Base-by-base conservation (phyloP, 169 alveolate species). In the Plasmodium inui region DNA sequence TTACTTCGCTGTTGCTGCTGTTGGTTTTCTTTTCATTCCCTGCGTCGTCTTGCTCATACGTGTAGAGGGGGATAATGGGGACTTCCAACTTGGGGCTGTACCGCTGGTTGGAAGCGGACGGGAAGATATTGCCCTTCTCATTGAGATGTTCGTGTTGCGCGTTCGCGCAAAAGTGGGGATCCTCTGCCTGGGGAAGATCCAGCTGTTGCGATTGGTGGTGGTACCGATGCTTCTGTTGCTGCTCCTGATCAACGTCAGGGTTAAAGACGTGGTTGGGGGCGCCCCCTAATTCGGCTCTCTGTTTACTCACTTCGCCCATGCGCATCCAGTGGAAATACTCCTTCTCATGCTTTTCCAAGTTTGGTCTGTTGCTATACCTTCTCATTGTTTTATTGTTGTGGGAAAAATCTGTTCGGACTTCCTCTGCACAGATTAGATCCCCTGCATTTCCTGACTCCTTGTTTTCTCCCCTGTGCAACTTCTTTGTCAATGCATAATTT, bases 271-370 rank as follows among this genome's bases (percentile, higher is more conserved):
- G 12, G 26, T n/a, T 9, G 39, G 74, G 9, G 2, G 14, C 10
- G 28, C 41, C 55, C 22, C 76, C 67, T 86, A 76, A 55, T 30
- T 86, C 57, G 19, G 8, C 41, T 8, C 67, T 28, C 53, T 74
- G 81, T n/a, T 12, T 44, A 55, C 67, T 74, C 26, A 46, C 41
- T 17, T 86, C 34, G 32, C 41, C 41, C 44, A 22, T 28, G 39
- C 9, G n/a, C 14, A 30, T 34, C 30, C 44, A 61, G 71, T 74
- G 17, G 26, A 86, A 30, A 32, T 32, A 70, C 67, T 2, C 41
- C 39, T 86, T 12, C 28, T 86, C 81, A 53, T 86, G 79, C 57
- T 86, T 86, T 46, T 14, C 70, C 30, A 14, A 4, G 9, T 19
- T 86, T 32, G 22, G 41, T 26, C 12, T 30, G 28, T 86, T 22